Conservation (phyloP, 2,329 filamentous ascomycete genomes). For the Cladosporium sp. region DNA sequence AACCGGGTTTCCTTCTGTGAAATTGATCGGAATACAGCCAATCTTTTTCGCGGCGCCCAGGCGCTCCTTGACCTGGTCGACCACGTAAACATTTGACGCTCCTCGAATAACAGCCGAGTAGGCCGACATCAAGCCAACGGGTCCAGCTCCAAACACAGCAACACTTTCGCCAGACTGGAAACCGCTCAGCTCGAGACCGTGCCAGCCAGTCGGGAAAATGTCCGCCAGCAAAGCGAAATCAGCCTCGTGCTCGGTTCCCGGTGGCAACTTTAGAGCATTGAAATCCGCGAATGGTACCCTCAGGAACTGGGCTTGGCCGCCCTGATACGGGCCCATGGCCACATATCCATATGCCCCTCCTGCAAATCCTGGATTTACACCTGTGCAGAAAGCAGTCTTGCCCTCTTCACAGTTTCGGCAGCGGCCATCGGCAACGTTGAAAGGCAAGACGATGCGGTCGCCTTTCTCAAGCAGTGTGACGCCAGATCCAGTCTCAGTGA, state of each 20-base stretch:
- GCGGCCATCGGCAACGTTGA: conserved; percentile 61
- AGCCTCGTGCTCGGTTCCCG: conserved; percentile 57
- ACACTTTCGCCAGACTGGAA: conserved; percentile 60
- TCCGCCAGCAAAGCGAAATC: conserved; percentile 55
- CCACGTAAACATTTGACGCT: conserved; percentile 58
- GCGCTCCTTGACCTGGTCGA: conserved; percentile 60
- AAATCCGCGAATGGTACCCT: conserved; percentile 65
- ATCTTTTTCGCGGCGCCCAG: conserved; percentile 59
- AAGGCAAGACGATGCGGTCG: conserved; percentile 61
- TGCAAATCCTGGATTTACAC: conserved; percentile 55
- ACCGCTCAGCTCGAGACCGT: conserved; percentile 54
- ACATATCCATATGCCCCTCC: conserved; percentile 61
- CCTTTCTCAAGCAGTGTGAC: conserved; percentile 60
- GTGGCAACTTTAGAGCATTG: conserved; percentile 59
- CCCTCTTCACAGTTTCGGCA: conserved; percentile 64
- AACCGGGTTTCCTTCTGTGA: conserved; percentile 56
- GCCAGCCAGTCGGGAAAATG: conserved; percentile 53
- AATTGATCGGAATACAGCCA: conserved; percentile 58
- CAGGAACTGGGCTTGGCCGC: conserved; percentile 60
- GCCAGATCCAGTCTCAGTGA: conserved; percentile 53
- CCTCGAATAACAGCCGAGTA: conserved; percentile 60
- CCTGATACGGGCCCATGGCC: conserved; percentile 44
- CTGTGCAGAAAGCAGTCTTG: conserved; percentile 62
- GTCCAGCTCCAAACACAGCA: conserved; percentile 57
- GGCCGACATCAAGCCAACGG: conserved; percentile 63